A percentile compares a stretch with the other conserved stretches of the same genome.
phyloP scores from a whole-genome alignment of 2,329 filamentous ascomycete genomes.

The Fusarium newnesense region DNA sequence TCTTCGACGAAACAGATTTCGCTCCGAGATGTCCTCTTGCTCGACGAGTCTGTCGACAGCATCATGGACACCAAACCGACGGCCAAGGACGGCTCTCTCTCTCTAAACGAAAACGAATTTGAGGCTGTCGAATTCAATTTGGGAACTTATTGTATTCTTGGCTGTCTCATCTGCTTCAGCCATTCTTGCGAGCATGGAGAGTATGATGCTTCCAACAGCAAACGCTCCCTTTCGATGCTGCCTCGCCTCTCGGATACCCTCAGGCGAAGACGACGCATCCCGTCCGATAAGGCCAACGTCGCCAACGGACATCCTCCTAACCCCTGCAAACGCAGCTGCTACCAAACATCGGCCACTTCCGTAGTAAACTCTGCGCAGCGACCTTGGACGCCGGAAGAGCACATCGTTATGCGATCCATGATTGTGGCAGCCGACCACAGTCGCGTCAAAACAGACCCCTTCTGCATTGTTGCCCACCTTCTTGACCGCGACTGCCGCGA shows the following conservation, averaged over 20 bases:
- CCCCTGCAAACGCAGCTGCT: conserved; percentile 57
- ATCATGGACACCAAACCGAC: conserved; percentile 64
- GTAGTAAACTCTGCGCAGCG: conserved; percentile 2
- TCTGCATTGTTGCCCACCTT: conserved; percentile 62
- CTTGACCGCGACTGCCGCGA: conserved; percentile 65
- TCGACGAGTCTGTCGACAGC: conserved; percentile 64
- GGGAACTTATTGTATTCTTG: conserved; percentile 65
- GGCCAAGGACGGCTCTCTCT: conserved; percentile 55
- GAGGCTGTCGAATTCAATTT: conserved; percentile 59
- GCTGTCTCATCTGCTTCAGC: conserved; percentile 67
- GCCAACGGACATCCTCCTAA: conserved; percentile 23
- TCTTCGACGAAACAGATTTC: conserved; percentile 54
- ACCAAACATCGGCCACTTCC: conserved; percentile 43
- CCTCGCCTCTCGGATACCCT: conserved; percentile 48
- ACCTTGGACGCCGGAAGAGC: conserved; percentile 62
- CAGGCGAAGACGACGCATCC: conserved; percentile 39
- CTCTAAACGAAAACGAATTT: conserved; percentile 50
- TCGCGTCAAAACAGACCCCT: conserved; percentile 52
- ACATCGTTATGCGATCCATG: conserved; percentile 58
- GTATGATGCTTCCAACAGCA: conserved; percentile 63
- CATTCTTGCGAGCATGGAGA: conserved; percentile 71
- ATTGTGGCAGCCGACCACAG: conserved; percentile 56
- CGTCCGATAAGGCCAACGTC: background rate
- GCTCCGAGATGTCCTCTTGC: conserved; percentile 62
- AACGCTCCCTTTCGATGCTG: conserved; percentile 62